Percentiles rank a stretch among this genome's conserved stretches.
These are phyloP conservation scores for Candida sp. DNA, from an alignment of 1,139 yeast genomes.

Conservation along the genomic window DNA sequence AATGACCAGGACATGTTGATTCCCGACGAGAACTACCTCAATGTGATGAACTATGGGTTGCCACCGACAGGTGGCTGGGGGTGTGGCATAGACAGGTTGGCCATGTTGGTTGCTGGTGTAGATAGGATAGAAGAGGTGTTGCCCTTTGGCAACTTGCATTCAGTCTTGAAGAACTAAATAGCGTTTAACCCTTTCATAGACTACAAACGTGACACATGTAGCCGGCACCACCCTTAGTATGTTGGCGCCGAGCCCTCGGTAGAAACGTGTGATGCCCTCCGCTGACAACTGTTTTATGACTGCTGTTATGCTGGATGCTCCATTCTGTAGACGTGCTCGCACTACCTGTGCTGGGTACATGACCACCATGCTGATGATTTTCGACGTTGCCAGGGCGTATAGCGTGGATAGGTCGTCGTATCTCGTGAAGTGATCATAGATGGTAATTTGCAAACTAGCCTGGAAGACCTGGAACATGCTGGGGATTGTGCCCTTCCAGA, in stretches of 20 bases:
- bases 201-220: constrained; percentile 71
- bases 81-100: constrained; percentile 86
- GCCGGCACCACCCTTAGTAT: constrained; percentile 72
- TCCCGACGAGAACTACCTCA: constrained; percentile 75
- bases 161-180: constrained; percentile 42
- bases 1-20: constrained; percentile 66
- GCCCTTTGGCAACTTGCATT: constrained; percentile 80
- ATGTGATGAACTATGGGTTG: constrained; percentile 87
- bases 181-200: constrained; percentile 55
- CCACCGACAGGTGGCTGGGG: constrained; percentile 99
- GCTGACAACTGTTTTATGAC: constrained; percentile 45
- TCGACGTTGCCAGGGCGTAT: constrained; percentile 69
- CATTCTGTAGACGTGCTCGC: constrained; percentile 74
- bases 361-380: constrained; percentile 65
- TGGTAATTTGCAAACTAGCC: constrained; percentile 85
- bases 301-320: constrained; percentile 17
- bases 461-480: constrained; percentile 85
- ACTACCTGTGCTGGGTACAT: constrained; percentile 90
- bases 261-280: constrained; percentile 55
- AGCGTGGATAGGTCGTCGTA: constrained; percentile 24
- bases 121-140: constrained; percentile 80
- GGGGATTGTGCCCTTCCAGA: constrained; percentile 87
- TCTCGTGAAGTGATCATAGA: constrained; percentile 56
- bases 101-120: constrained; percentile 73
- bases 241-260: constrained; percentile 73